These are phyloP conservation scores for Hypoxylon intermedium DNA, from an alignment of 495 filamentous ascomycete species.

Conservation along the genomic window DNA sequence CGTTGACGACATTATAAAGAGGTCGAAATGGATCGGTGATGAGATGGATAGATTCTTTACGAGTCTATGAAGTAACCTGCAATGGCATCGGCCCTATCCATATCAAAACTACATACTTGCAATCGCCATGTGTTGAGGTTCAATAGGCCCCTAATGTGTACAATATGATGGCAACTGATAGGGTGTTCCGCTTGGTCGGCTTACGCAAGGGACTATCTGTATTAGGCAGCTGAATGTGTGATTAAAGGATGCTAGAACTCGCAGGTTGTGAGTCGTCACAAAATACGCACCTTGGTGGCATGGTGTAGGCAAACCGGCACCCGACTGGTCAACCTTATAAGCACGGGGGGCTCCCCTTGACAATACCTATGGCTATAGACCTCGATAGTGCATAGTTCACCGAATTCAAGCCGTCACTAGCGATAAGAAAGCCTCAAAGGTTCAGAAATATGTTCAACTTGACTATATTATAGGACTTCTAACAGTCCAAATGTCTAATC, in stretches of 20 bases:
- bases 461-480: not conserved
- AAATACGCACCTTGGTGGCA: conserved; percentile 28
- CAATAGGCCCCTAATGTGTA: not conserved
- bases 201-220: conserved; percentile 8
- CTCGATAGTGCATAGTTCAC: not conserved
- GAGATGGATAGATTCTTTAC: conserved; percentile 46
- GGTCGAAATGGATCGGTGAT: conserved; percentile 37
- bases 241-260: not conserved
- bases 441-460: not conserved
- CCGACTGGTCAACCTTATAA: not conserved
- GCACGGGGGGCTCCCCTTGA: not conserved
- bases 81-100: not conserved
- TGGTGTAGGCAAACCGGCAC: not conserved
- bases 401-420: not conserved
- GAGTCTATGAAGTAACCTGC: conserved; percentile 29
- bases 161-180: not conserved
- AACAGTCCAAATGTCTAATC: not conserved
- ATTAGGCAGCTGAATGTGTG: conserved; percentile 29
- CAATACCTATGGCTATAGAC: not conserved
- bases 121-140: no score
- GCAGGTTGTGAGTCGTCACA: not conserved
- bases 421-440: not conserved
- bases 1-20: conserved; percentile 38
- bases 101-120: no score
- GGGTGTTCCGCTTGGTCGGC: not conserved